These are phyloP conservation scores for Candida parachauliodes DNA, from an alignment of 805 yeast species.

Conservation along the genomic window DNA sequence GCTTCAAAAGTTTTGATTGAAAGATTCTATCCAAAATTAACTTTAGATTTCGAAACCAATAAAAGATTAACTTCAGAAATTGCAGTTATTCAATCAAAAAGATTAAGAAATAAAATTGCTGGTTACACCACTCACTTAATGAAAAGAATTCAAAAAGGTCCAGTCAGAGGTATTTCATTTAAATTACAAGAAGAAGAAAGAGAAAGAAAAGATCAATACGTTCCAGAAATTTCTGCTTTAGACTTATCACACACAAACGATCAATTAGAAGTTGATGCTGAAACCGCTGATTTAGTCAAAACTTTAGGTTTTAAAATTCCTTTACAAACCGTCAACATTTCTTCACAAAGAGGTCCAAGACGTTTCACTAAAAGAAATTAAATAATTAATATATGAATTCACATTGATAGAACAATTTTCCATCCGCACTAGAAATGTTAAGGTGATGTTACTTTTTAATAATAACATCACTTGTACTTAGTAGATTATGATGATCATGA, in stretches of 20 bases:
- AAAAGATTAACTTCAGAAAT: constrained; percentile 98
- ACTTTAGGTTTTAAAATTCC: constrained; percentile 87
- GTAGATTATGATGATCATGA: too few relatives aligned
- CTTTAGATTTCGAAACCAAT: constrained; percentile 99
- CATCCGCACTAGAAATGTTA: too few relatives aligned
- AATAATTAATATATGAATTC: constrained; percentile 15
- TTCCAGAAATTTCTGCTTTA: constrained; percentile 99
- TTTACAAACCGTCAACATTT: constrained; percentile 78
- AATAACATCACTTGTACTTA: too few relatives aligned
- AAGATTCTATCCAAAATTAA: constrained; percentile 99
- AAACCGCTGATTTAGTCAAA: constrained; percentile 93
- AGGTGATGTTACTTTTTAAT: too few relatives aligned
- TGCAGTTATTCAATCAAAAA: constrained; percentile 98
- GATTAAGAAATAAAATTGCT: constrained; percentile 99
- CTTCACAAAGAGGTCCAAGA: constrained; percentile 86
- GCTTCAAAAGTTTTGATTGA: constrained; percentile 99
- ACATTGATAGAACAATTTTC: too few relatives aligned
- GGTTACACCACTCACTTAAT: constrained; percentile 99
- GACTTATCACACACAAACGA: constrained; percentile 95
- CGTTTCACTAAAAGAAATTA: constrained; percentile 91
- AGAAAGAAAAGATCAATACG: constrained; percentile 99
- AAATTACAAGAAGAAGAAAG: constrained; percentile 99
- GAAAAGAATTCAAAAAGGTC: constrained; percentile 99
- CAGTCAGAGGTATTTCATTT: constrained; percentile 99
- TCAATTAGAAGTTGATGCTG: constrained; percentile 94